phyloP scores from a whole-genome alignment of 169 alveolate genomes.

The Plasmodium vivax region DNA sequence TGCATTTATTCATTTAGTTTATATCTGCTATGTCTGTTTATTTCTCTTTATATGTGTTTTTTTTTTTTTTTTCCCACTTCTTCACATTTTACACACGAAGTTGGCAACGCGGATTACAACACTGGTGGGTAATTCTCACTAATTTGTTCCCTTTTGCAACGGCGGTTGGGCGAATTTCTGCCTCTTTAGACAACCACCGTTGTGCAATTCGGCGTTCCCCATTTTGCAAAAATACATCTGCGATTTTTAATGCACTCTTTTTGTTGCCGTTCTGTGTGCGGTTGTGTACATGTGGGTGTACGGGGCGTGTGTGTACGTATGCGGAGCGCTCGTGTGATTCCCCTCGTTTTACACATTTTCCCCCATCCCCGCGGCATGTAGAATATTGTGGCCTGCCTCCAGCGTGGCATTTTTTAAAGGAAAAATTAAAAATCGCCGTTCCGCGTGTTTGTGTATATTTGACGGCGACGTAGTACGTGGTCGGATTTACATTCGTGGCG shows the following conservation, averaged over 20 bases:
- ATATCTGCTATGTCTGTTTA: neutral
- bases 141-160: neutral
- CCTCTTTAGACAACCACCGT: neutral
- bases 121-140: neutral
- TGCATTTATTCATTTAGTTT: neutral
- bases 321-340: neutral
- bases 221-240: conserved; percentile 6
- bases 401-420: neutral
- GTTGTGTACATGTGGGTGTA: neutral
- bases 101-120: neutral
- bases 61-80: neutral
- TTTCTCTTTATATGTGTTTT: neutral
- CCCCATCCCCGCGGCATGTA: neutral
- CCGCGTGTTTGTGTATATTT: neutral
- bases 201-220: neutral
- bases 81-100: neutral
- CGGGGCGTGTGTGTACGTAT: neutral
- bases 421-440: neutral
- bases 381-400: neutral
- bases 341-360: neutral
- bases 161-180: neutral
- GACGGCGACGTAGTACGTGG: neutral
- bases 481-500: neutral
- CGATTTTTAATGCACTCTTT: conserved; percentile 25
- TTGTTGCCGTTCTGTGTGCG: neutral